Percentiles rank a stretch among this genome's conserved stretches.
phyloP scores from a whole-genome alignment of 1,284 basidiomycete species.

The Rhodotorula glutinis region DNA sequence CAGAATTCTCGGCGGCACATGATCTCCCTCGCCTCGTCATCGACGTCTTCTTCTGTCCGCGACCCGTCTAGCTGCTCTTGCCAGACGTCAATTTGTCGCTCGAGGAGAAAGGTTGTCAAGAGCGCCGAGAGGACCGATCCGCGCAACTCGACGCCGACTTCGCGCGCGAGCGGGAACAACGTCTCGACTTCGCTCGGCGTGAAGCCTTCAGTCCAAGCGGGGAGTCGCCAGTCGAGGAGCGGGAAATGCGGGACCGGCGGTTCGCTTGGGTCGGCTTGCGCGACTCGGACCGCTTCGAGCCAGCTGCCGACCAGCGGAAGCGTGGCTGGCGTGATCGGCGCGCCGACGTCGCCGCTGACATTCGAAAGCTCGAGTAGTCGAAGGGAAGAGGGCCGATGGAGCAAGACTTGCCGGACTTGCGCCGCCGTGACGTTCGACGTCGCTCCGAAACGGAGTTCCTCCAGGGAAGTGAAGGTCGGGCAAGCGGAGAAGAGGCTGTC shows the following conservation, averaged over 20 bases:
- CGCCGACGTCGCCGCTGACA: constrained; percentile 23
- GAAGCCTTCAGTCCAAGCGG: constrained; percentile 9
- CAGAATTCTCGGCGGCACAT: constrained; percentile 12
- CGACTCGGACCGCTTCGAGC: constrained; percentile 6
- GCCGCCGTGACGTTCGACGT: constrained; percentile 7
- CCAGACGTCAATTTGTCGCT: constrained; percentile 20
- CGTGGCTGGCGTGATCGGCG: constrained; percentile 9
- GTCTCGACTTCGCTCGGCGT: constrained; percentile 11
- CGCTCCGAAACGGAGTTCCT: constrained; percentile 1
- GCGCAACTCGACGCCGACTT: background rate
- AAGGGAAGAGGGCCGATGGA: constrained; percentile 6
- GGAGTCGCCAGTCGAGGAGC: constrained; percentile 18
- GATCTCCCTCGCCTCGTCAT: constrained; percentile 15
- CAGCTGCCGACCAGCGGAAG: constrained; percentile 14
- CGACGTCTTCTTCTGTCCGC: background rate
- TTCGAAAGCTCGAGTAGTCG: constrained; percentile 14
- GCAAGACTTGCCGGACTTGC: constrained; percentile 9
- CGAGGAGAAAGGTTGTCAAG: constrained; percentile 20
- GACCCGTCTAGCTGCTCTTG: background rate
- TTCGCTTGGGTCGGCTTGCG: background rate
- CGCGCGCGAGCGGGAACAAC: constrained; percentile 19
- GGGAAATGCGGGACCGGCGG: constrained; percentile 10
- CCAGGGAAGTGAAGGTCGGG: background rate
- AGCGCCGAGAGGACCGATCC: constrained; percentile 14
- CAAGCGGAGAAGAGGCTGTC: constrained; percentile 4